Percentiles rank a stretch among this genome's conserved stretches.
Evolutionary conservation across 441 rosid genomes (phyloP).

Genomic region (Iberis amara): DNA sequence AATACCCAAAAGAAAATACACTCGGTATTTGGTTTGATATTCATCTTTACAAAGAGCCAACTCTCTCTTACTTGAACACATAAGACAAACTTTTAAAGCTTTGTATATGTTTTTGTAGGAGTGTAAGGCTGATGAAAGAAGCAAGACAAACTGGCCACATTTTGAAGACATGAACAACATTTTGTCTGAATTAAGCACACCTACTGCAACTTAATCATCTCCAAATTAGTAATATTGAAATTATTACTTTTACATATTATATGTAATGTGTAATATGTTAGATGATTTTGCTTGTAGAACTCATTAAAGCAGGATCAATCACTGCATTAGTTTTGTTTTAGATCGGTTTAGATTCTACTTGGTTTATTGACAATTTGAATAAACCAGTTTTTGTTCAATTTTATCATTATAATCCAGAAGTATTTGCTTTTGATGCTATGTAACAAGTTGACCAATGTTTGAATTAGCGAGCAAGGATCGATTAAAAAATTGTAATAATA

Average conservation of each 20-base stretch:
- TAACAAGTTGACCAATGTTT: too few relatives aligned
- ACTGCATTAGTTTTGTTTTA: background rate
- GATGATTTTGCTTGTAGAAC: slow-evolving; percentile 24
- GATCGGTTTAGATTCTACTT: slow-evolving; percentile 9
- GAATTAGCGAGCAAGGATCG: too few relatives aligned
- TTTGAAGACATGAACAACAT: slow-evolving; percentile 60
- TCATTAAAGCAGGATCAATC: slow-evolving; percentile 6
- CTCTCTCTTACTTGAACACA: too few relatives aligned
- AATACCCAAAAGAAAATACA: too few relatives aligned
- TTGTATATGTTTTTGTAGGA: slow-evolving; percentile 38
- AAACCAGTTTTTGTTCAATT: background rate
- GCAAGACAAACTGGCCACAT: slow-evolving; percentile 58
- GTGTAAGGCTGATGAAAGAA: slow-evolving; percentile 39
- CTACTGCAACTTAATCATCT: slow-evolving; percentile 17
- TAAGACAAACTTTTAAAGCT: background rate
- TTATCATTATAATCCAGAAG: too few relatives aligned
- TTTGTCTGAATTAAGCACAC: slow-evolving; percentile 45
- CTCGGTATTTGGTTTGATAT: too few relatives aligned
- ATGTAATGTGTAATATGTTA: slow-evolving; percentile 1
- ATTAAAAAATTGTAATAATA: too few relatives aligned
- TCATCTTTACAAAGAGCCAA: too few relatives aligned
- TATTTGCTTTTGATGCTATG: too few relatives aligned
- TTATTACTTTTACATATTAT: background rate
- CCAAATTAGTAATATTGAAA: slow-evolving; percentile 5
- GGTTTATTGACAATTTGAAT: slow-evolving; percentile 1